A percentile compares a stretch with the other conserved stretches of the same genome.
Conservation (phyloP, 305 asterid species). For the Salvia sclarea region DNA sequence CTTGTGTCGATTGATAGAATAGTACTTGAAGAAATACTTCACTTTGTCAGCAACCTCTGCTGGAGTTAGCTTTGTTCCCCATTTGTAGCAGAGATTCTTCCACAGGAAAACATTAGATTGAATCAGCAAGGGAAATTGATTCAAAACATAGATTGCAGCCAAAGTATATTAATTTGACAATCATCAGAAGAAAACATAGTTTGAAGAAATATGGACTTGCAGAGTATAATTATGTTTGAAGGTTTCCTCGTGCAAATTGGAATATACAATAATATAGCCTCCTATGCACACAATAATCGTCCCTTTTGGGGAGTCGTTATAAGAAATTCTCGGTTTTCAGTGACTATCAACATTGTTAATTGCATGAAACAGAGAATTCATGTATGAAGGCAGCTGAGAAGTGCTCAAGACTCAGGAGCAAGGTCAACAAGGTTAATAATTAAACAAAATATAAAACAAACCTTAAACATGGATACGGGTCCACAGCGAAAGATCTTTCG, state of each 20-base stretch:
- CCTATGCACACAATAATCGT: neutral
- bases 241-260: neutral
- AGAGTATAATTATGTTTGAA: neutral
- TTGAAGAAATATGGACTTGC: neutral
- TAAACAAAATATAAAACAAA: slow-evolving; percentile 33
- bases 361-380: neutral
- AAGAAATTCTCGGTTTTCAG: neutral
- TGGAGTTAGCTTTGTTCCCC: slow-evolving; percentile 81
- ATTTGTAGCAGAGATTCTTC: slow-evolving; percentile 89
- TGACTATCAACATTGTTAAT: neutral
- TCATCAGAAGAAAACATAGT: slow-evolving; percentile 2
- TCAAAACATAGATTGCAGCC: neutral
- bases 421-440: neutral
- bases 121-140: slow-evolving; percentile 1
- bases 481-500: slow-evolving; percentile 97
- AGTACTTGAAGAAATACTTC: slow-evolving; percentile 88
- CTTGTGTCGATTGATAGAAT: slow-evolving; percentile 93
- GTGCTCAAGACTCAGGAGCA: slow-evolving; percentile 7
- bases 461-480: slow-evolving; percentile 98
- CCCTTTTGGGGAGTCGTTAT: too few relatives aligned
- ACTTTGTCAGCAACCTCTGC: slow-evolving; percentile 84
- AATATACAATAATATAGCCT: neutral
- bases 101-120: slow-evolving; percentile 1
- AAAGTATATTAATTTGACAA: neutral
- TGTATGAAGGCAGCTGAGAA: slow-evolving; percentile 9